phyloP scores from a whole-genome alignment of 1,139 yeast species.

The Yamadazyma jaroonii region DNA sequence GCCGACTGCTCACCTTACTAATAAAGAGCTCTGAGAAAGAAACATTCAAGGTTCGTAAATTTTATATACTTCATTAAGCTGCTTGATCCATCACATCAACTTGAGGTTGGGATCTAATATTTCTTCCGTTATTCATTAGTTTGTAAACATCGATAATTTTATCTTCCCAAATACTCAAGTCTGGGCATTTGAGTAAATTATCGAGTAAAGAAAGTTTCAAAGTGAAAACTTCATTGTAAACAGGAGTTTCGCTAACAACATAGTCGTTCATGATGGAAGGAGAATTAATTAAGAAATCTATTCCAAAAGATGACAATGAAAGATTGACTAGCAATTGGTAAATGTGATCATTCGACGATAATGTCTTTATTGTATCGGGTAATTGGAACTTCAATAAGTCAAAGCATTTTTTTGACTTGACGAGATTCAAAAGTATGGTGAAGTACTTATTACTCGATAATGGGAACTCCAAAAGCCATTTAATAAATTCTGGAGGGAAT shows the following conservation, averaged over 20 bases:
- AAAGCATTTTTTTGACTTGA: slow-evolving; percentile 21
- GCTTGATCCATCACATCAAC: slow-evolving; percentile 31
- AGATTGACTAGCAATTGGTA: slow-evolving; percentile 22
- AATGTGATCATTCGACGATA: slow-evolving; percentile 24
- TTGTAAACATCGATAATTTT: slow-evolving; percentile 20
- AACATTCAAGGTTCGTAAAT: too few species aligned
- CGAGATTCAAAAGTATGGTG: slow-evolving; percentile 28
- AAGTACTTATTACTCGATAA: slow-evolving; percentile 24
- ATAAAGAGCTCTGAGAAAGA: too few species aligned
- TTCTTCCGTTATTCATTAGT: slow-evolving; percentile 31
- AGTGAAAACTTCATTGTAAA: slow-evolving; percentile 26
- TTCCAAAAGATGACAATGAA: slow-evolving; percentile 23
- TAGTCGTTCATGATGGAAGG: slow-evolving; percentile 25
- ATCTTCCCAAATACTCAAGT: slow-evolving; percentile 26
- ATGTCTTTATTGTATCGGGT: slow-evolving; percentile 16
- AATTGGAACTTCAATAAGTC: slow-evolving; percentile 16
- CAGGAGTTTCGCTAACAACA: slow-evolving; percentile 16
- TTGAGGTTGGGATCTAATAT: slow-evolving; percentile 21
- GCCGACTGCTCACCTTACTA: too few species aligned
- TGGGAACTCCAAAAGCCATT: slow-evolving; percentile 18
- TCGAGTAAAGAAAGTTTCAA: slow-evolving; percentile 25
- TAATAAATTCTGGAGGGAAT: slow-evolving; percentile 16
- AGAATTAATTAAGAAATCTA: slow-evolving; percentile 21
- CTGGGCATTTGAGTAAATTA: slow-evolving; percentile 18
- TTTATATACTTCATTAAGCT: slow-evolving; percentile 1